A percentile compares a stretch with the other conserved stretches of the same genome.
These are phyloP conservation scores for Magnaporthales sp. DNA, from an alignment of 2,329 filamentous ascomycete species.

Conservation along the genomic window DNA sequence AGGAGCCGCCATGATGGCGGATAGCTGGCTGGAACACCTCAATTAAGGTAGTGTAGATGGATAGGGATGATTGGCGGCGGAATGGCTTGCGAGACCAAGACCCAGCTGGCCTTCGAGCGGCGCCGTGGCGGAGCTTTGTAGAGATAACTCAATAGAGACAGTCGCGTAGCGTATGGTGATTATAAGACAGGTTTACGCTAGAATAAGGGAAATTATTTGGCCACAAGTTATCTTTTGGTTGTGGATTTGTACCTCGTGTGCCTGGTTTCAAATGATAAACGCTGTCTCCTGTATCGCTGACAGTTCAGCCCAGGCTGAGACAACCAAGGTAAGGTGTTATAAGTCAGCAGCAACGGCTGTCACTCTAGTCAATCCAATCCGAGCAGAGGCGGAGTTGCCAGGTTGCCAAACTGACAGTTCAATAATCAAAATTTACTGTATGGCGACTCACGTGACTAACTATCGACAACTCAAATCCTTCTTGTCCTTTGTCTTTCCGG, in stretches of 20 bases:
- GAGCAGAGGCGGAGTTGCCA: background rate
- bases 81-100: background rate
- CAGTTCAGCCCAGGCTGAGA: background rate
- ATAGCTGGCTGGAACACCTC: background rate
- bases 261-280: background rate
- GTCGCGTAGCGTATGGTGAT: background rate
- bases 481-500: background rate
- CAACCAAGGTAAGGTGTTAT: background rate
- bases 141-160: background rate
- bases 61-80: background rate
- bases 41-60: background rate
- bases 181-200: background rate
- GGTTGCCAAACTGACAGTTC: background rate
- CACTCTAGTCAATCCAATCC: background rate
- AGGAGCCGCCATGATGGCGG: slow-evolving; percentile 28
- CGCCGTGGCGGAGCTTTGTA: background rate
- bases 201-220: background rate
- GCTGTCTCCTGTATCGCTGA: background rate
- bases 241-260: background rate
- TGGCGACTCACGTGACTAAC: background rate
- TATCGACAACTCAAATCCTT: background rate
- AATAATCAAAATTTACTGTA: background rate
- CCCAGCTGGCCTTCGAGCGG: background rate
- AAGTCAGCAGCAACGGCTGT: background rate
- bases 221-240: background rate